These are phyloP conservation scores for Physcomitrium patens DNA, from an alignment of 225 moss, liverwort and hornwort genomes.

Conservation along the genomic window DNA sequence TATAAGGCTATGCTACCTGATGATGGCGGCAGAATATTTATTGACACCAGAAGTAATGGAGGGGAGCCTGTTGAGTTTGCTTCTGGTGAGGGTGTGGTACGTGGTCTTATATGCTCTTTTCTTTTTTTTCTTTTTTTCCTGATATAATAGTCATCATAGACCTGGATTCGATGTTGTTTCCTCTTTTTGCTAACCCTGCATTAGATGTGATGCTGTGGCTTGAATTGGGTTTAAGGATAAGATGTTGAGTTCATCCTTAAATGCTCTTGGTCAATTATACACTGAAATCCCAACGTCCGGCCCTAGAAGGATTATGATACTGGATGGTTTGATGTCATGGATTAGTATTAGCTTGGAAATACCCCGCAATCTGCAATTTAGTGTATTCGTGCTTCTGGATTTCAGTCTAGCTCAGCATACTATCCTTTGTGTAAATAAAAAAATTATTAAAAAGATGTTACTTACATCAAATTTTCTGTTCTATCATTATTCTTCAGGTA, in stretches of 20 bases:
- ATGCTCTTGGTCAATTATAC: too few relatives aligned
- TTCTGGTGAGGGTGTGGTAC: conserved; percentile 98
- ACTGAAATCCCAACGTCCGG: too few relatives aligned
- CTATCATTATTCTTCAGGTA: conserved; percentile 50
- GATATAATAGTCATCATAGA: conserved; percentile 31
- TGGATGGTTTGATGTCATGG: conserved; percentile 12
- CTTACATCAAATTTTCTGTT: conserved; percentile 6
- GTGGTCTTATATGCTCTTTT: conserved; percentile 38
- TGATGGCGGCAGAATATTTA: conserved; percentile 74
- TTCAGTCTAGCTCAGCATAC: conserved; percentile 15
- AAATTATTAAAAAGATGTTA: conserved; percentile 7
- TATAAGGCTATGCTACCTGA: conserved; percentile 82
- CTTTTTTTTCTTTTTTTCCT: conserved; percentile 4
- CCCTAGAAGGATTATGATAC: background rate
- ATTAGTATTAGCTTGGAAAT: conserved; percentile 21
- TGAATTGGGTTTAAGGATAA: conserved; percentile 6
- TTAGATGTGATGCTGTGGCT: conserved; percentile 7
- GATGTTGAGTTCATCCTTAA: conserved; percentile 11
- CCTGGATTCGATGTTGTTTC: conserved; percentile 24
- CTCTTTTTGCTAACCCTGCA: conserved; percentile 8
- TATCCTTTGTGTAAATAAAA: conserved; percentile 4
- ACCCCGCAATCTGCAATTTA: conserved; percentile 7
- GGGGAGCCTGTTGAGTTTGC: conserved; percentile 80
- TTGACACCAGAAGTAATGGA: conserved; percentile 73
- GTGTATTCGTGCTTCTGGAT: conserved; percentile 12